Conservation (phyloP, 371 early-diverging fungal species). For the Lichtheimia corymbifera region DNA sequence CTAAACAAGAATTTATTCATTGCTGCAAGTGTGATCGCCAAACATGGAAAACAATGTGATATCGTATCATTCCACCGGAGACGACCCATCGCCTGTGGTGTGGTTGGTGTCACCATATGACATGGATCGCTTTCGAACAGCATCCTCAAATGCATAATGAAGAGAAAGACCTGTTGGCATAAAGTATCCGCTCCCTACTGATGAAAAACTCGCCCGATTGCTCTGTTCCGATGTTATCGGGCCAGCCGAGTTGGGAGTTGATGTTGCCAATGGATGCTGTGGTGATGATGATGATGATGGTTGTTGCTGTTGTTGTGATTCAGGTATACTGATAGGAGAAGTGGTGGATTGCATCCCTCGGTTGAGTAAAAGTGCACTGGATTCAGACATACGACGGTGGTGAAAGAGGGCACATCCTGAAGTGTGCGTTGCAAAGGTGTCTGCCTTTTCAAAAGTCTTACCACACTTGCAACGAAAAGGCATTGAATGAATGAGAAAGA, state of each 20-base stretch:
- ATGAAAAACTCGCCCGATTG: background rate
- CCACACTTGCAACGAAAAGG: constrained; percentile 20
- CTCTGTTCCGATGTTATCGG: no score
- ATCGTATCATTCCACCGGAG: no score
- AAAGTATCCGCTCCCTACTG: constrained; percentile 1
- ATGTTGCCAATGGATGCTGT: no score
- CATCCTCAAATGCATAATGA: background rate
- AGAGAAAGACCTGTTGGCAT: background rate
- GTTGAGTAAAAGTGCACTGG: background rate
- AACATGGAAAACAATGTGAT: no score
- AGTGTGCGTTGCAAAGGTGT: constrained; percentile 14
- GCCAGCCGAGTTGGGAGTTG: no score
- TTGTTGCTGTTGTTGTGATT: no score
- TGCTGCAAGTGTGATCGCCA: no score
- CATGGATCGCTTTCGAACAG: constrained; percentile 2
- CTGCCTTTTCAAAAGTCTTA: constrained; percentile 18
- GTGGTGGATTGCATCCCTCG: no score
- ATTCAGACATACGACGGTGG: constrained; percentile 9
- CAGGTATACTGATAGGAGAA: no score
- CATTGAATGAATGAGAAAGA: constrained; percentile 3
- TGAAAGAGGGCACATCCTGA: constrained; percentile 18
- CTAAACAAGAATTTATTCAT: no score
- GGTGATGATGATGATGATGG: no score
- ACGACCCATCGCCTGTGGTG: no score
- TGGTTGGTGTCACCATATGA: background rate